These are phyloP conservation scores for Sphaerobolus stellatus DNA, from an alignment of 1,284 basidiomycete genomes.

Conservation along the genomic window DNA sequence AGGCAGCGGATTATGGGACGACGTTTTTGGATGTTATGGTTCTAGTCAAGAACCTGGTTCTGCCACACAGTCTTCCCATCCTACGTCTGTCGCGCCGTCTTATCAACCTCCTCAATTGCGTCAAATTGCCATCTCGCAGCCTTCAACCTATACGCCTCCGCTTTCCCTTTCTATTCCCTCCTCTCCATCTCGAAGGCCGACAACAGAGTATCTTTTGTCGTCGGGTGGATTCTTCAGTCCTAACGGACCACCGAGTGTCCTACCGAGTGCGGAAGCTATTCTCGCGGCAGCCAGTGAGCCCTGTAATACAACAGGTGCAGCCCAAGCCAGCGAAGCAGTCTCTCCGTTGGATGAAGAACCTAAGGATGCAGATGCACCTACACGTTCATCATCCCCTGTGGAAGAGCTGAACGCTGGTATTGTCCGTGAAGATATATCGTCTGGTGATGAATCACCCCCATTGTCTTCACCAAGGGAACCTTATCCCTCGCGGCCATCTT, in stretches of 20 bases:
- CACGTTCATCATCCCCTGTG: neutral
- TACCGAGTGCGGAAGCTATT: conserved; percentile 3
- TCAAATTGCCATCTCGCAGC: neutral
- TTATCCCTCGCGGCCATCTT: neutral
- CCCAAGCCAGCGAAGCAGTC: neutral
- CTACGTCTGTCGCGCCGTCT: neutral
- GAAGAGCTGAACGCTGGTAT: neutral
- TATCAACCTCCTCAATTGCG: neutral
- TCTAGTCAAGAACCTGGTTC: neutral
- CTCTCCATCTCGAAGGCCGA: conserved; percentile 1
- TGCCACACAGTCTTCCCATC: neutral
- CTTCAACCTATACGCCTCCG: neutral
- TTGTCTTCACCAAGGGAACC: neutral
- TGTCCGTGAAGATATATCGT: neutral
- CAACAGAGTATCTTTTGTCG: conserved; percentile 7
- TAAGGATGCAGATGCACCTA: neutral
- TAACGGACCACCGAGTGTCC: neutral
- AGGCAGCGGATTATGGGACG: conserved; percentile 5
- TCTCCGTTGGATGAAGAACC: neutral
- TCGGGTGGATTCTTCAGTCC: conserved; percentile 2
- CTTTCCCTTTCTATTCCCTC: neutral
- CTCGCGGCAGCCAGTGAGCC: neutral
- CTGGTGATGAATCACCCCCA: neutral
- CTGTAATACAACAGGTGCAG: neutral
- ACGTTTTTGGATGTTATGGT: conserved; percentile 4